These are phyloP conservation scores for Podospora pseudopauciseta DNA, from an alignment of 495 filamentous ascomycete species.

Conservation along the genomic window DNA sequence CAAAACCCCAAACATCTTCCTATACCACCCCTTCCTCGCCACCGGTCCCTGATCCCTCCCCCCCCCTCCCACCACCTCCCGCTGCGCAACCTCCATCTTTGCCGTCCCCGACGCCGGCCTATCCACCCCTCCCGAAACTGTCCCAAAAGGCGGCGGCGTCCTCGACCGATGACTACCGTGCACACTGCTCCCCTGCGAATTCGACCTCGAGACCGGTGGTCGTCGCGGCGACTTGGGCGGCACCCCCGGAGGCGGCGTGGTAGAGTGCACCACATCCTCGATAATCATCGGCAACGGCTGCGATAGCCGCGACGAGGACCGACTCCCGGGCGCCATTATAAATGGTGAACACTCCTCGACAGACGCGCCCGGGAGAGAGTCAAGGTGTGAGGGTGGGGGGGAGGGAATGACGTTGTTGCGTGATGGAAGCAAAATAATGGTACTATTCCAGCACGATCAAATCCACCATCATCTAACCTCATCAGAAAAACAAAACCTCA, in stretches of 20 bases:
- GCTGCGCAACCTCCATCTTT: not conserved
- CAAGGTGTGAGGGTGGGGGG: not conserved
- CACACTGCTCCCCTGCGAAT: not conserved
- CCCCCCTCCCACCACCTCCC: not conserved
- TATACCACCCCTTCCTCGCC: constrained; percentile 42
- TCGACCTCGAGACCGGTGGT: not conserved
- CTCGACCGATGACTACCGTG: constrained; percentile 2
- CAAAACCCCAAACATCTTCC: constrained; percentile 28
- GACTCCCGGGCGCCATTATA: constrained; percentile 25
- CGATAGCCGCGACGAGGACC: constrained; percentile 15
- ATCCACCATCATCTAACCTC: not conserved
- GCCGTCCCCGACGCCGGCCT: not conserved
- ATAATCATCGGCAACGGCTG: constrained; percentile 24
- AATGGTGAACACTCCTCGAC: not conserved
- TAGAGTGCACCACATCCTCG: constrained; percentile 14
- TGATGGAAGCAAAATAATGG: not conserved
- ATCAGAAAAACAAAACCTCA: not conserved
- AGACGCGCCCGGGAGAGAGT: not conserved
- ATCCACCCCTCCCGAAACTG: not conserved
- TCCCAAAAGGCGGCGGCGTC: not conserved
- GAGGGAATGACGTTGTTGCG: not conserved
- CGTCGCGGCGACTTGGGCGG: constrained; percentile 20
- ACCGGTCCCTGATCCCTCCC: not conserved
- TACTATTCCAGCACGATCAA: not conserved
- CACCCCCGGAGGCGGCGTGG: constrained; percentile 10